Percentiles rank a stretch among this genome's conserved stretches.
Evolutionary conservation across 768 basidiomycete species (phyloP).

Genomic region (Termitomyces sp.): DNA sequence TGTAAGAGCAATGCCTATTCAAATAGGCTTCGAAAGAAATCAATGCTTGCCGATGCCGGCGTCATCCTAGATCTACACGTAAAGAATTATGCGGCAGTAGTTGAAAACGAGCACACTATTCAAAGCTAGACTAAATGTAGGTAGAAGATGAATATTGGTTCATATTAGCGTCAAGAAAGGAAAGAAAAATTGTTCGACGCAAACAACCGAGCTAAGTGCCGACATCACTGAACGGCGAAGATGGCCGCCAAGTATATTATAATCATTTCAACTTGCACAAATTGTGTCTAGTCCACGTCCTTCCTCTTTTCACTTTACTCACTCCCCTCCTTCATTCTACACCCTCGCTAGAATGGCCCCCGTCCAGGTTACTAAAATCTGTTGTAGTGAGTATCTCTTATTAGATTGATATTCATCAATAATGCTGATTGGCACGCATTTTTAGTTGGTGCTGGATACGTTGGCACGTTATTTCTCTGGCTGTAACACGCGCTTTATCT

Average conservation of each 20-base stretch:
- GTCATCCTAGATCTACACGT: not conserved
- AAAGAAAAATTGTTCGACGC: not conserved
- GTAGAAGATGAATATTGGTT: not conserved
- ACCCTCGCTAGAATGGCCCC: slow-evolving; percentile 36
- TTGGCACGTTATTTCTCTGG: slow-evolving; percentile 50
- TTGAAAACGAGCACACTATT: not conserved
- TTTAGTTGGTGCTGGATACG: slow-evolving; percentile 86
- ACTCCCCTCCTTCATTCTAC: slow-evolving; percentile 5
- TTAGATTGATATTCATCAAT: not conserved
- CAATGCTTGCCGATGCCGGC: not conserved
- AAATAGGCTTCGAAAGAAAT: not conserved
- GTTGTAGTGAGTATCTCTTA: slow-evolving; percentile 66
- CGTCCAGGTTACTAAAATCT: slow-evolving; percentile 71
- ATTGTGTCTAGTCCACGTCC: not conserved
- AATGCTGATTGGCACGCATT: slow-evolving; percentile 11
- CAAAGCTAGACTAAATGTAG: not conserved
- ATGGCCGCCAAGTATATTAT: not conserved
- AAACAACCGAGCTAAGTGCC: not conserved
- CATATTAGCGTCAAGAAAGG: not conserved
- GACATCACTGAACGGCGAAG: not conserved
- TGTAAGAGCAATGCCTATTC: not conserved
- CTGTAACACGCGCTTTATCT: not conserved
- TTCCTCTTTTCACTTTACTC: not conserved
- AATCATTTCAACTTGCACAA: not conserved
- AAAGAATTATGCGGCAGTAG: not conserved